Base-by-base conservation (phyloP, 306 rosid species). In the Pachyrhizus erosus region DNA sequence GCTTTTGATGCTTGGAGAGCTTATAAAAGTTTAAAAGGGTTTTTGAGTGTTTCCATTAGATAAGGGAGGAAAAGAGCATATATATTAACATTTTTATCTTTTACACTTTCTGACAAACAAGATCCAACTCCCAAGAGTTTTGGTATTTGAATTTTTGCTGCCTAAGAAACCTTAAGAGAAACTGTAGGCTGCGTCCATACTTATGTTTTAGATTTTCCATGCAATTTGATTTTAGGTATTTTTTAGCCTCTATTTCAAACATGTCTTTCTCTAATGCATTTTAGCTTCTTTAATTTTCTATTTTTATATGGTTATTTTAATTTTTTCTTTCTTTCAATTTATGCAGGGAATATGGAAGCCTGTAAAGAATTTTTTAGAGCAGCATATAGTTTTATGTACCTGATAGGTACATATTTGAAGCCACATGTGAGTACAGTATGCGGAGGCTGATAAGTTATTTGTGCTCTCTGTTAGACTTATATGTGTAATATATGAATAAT, bases 331-430 rank as follows among this genome's bases (percentile, higher is more conserved):
- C 60, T 75, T 68, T 84, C 69, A 75, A 71, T 80, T 51, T 83
- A 24, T 87, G 90, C 91, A 92, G 98, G 94, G 85, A 87, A 86
- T 55, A 58, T 89, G 40, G 98, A 91, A n/a, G 91, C 87, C 9
- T 89, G 94, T 71, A 93, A 96, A 78, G 88, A 88, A 34, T 89
- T 93, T 86, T 91, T 84, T 62, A 86, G 91, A 52, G 80, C 90
- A 7, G 3, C 70, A 65, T 96, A 96, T 83, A 77, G 88, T 76
- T 96, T 92, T 81, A 78, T 92, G 21, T 96, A 96, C 89, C 55
- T 90, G 33, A 75, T 96, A 7, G 98, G 96, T 87, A 92, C 99
- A 80, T 96, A 90, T 84, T 34, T 91, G 84, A 96, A 96, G 90
- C 96, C 99, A 66, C 88, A 96, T 87, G 98, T 93, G 81, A 92